Conservation (phyloP, 257 asterid species). For the Solanum clarkiae region DNA sequence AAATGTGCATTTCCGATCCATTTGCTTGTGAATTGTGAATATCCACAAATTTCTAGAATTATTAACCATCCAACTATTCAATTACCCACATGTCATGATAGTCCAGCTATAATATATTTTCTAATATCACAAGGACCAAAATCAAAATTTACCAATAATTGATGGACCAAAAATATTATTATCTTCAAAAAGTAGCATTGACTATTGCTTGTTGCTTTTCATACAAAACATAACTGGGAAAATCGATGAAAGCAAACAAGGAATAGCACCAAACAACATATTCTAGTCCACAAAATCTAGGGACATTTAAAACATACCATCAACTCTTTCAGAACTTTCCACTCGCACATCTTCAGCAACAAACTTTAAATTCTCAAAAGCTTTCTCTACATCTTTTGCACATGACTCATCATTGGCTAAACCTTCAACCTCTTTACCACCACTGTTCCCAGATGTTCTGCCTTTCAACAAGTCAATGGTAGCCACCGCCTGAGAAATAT, state of each 20-base stretch:
- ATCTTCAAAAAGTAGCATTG: background rate
- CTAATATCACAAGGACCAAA: background rate
- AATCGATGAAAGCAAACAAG: background rate
- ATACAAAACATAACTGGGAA: background rate
- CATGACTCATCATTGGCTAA: background rate
- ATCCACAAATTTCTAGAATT: background rate
- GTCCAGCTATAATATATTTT: background rate
- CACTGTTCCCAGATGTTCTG: constrained; percentile 27
- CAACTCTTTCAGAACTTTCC: background rate
- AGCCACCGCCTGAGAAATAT: constrained; percentile 57
- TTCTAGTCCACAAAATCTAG: background rate
- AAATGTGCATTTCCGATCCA: background rate
- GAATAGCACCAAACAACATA: background rate
- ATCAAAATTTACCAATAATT: background rate
- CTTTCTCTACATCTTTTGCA: constrained; percentile 12
- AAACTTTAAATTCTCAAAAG: background rate
- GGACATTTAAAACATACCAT: background rate
- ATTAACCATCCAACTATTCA: background rate
- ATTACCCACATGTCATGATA: background rate
- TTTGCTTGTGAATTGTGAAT: background rate
- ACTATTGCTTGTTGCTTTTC: background rate
- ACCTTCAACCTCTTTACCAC: constrained; percentile 35
- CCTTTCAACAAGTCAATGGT: constrained; percentile 33
- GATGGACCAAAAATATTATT: background rate
- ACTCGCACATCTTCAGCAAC: background rate